Evolutionary conservation across 2,329 filamentous ascomycete genomes (phyloP), one percentile per base, ranked within the genome.

Genomic region (Phaeosphaeriaceae sp.): DNA sequence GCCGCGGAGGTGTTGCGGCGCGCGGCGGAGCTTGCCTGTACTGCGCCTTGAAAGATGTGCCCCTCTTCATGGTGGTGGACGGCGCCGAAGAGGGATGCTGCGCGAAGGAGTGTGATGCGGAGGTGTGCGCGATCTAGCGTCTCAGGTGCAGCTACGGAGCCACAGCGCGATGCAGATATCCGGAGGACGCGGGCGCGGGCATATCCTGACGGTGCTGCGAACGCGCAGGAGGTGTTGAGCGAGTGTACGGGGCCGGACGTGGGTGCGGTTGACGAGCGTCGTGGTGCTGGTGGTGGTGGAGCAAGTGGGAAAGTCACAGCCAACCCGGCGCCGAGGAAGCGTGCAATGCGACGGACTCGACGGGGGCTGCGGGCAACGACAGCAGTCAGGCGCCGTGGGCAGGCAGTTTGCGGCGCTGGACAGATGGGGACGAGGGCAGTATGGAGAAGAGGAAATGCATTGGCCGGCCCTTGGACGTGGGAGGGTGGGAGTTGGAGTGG

Each of bases 31-130:
- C 64, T 67, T 65, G 69, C 57, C 68, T 62, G 60, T 69, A 70
- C 62, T 73, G 68, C 51, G 70, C 55, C 65, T 77, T 77, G 71
- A 76, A 75, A 48, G 69, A 68, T 19, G 71, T 69, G 48, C 68
- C 57, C 51, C 66, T 64, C 67, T 68, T 71, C 60, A 69, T 71
- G 58, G 72, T 65, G 63, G 55, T 54, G 62, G 69, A 33, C 50
- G 48, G 62, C 50, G 65, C 56, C 27, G 54, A 31, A 56, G 63
- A 53, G 56, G 58, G 59, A 61, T 50, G 61, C 9, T 48, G 27
- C 53, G 57, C 45, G 31, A 36, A 7, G 25, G 31, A 36, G 31
- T 5, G 31, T 1, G 47, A 24, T 61, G 53, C 65, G 62, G 60
- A 61, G 59, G 60, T 60, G 45, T 58, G 68, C 65, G 65, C 65